Percentiles rank a stretch among this genome's conserved stretches.
phyloP scores from a whole-genome alignment of 225 moss, liverwort and hornwort genomes.

The Neckera pumila region DNA sequence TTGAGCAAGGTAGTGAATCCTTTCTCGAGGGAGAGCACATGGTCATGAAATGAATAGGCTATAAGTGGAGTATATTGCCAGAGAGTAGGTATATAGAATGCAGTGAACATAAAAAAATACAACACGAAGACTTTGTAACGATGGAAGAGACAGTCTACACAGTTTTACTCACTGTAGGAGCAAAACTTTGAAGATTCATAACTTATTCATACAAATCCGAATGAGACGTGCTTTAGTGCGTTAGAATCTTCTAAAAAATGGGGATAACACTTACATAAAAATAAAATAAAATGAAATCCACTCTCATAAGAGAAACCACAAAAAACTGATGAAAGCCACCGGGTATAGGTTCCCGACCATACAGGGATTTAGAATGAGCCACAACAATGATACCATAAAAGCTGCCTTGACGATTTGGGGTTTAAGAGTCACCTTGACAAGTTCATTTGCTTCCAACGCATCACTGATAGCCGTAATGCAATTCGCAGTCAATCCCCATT shows the following conservation, averaged over 20 bases:
- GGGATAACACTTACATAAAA: neutral
- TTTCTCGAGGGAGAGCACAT: neutral
- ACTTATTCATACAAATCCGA: neutral
- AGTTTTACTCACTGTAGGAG: neutral
- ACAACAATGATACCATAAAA: neutral
- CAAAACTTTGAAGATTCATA: neutral
- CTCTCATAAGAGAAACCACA: neutral
- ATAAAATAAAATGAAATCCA: neutral
- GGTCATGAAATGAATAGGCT: neutral
- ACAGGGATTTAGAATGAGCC: neutral
- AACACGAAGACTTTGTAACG: neutral
- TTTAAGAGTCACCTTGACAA: constrained; percentile 51
- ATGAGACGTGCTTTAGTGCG: too few relatives aligned
- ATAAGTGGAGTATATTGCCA: neutral
- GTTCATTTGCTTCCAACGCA: constrained; percentile 81
- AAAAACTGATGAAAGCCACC: neutral
- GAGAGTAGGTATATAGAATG: neutral
- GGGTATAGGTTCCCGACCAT: neutral
- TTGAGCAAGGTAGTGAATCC: neutral
- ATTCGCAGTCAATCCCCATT: constrained; percentile 66
- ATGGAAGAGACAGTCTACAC: neutral
- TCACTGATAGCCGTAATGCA: constrained; percentile 74
- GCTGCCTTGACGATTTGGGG: neutral
- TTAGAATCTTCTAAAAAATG: neutral
- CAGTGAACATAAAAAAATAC: neutral